Evolutionary conservation across 108 stramenopile species (phyloP), one percentile per base, ranked within the genome.

Genomic region (Cylindrotheca fusiformis): DNA sequence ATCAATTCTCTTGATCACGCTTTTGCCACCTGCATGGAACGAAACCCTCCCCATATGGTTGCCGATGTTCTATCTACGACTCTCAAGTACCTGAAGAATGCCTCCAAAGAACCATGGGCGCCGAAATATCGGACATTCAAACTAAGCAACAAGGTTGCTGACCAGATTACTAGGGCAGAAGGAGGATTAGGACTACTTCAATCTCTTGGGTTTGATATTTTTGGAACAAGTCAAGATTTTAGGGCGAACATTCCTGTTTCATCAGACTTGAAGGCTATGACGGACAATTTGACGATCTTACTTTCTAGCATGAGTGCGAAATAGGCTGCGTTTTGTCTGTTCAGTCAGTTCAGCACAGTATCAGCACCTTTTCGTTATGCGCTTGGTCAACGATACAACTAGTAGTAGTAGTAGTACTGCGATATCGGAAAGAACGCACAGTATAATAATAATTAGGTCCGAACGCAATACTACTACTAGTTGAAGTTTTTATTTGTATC

Each of bases 101-200:
- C 72, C 24, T 47, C 50, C 20, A 76, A 79, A 46, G 69, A 79
- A 17, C 87, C 86, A 26, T 79, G 72, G 33, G 79, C 80, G 20
- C 76, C 76, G 4, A 80, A 85, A 53, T 89, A 79, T 66, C 81
- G 91, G 21, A 63, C 48, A 19, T 75, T 93, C 63, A 80, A 83
- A 58, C 65, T 85, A 14, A 65, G 74, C 59, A 88, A 93, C 58
- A 86, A 77, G 55, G 75, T 93, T 0, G 88, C 83, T 20, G 91
- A 93, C 70, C 72, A 69, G 36, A 75, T 93, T 2, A 75, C 76
- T 5, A 68, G 81, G 6, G 72, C 69, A 22, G 53, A 74, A 29
- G 84, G 83, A 29, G 74, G 83, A 21, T 36, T 86, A 30, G 65
- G 68, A 27, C 48, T 88, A 2, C 60, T 88, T 45, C 61, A 60